Base-by-base conservation (phyloP, 345 rosid genomes). In the Ceriops zippeliana region DNA sequence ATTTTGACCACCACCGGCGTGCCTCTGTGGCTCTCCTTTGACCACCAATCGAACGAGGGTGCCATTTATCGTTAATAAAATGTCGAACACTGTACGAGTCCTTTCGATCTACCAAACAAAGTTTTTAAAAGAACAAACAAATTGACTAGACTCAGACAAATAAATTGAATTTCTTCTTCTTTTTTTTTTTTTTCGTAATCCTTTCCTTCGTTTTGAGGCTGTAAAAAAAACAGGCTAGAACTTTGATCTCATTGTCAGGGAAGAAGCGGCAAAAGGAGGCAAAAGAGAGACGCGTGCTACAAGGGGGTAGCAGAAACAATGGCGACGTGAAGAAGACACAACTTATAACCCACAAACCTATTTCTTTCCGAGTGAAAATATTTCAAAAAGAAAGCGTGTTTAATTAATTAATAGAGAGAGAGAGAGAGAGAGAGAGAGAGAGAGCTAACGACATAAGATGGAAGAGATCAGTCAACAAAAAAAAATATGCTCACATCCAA, bases 1-100 rank as follows among this genome's bases (percentile, higher is more conserved):
- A 93, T 91, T 77, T 91, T 93, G 35, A 93, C 90, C 16, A 93
- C 96, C 6, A 93, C 99, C 34, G 99, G 93, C 2, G 99, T 93
- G 6, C 99, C 97, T 78, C 83, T 83, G 67, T 85, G 93, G 31
- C 70, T 82, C 58, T 84, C 90, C 72, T 82, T 87, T 7, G 80
- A 84, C 96, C 96, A 89, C 96, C 96, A 93, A 69, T 83, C 90
- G 66, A 88, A 88, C 49, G 86, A 83, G 26, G 90, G 89, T n/a
- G 92, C 89, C 98, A 93, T 93, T 75, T 69, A 58, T 46, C 57
- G 31, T 22, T 63, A 63, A 37, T 8, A 28, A 19, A 32, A 5
- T 34, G 35, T 32, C 5, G 4, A 7, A 38, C 1, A 26, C 38
- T 5, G 20, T 61, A 4, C 30, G 21, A 5, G 28, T 60, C 66